Conservation (phyloP, 2,329 filamentous ascomycete species). For the Sporothrix variecibatus region DNA sequence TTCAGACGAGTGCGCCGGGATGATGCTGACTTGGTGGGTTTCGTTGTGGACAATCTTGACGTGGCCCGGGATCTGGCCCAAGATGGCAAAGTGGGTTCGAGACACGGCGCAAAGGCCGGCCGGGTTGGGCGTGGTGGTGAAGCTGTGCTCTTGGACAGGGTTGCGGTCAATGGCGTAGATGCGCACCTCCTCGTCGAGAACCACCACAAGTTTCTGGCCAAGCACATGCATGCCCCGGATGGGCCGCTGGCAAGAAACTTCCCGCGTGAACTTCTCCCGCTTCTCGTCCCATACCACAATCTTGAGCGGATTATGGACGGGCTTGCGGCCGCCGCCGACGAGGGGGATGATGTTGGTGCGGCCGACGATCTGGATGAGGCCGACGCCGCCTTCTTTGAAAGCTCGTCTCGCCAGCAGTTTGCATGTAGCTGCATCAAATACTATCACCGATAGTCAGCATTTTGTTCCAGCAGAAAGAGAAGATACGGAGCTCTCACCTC, state of each 20-base stretch:
- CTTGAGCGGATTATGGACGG: conserved; percentile 87
- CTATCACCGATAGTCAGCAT: conserved; percentile 43
- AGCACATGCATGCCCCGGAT: conserved; percentile 79
- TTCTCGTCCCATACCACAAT: conserved; percentile 79
- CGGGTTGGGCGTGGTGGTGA: conserved; percentile 84
- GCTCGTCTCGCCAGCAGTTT: conserved; percentile 66
- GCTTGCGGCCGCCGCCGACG: conserved; percentile 81
- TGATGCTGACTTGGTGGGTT: conserved; percentile 84
- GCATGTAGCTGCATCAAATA: conserved; percentile 73
- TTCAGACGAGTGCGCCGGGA: conserved; percentile 81
- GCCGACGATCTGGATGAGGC: conserved; percentile 82
- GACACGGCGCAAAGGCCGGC: conserved; percentile 79
- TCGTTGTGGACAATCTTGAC: conserved; percentile 81
- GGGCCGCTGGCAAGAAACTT: conserved; percentile 79
- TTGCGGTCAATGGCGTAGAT: conserved; percentile 78
- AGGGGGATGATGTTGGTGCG: conserved; percentile 85
- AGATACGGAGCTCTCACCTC: conserved; percentile 24
- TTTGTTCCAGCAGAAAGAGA: no score
- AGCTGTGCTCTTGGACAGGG: conserved; percentile 69
- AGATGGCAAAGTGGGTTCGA: conserved; percentile 72
- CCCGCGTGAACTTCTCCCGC: conserved; percentile 69
- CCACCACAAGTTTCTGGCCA: conserved; percentile 74
- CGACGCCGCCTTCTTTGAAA: conserved; percentile 75
- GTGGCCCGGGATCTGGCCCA: conserved; percentile 83
- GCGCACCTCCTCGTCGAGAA: conserved; percentile 78